These are phyloP conservation scores for Colletotrichum plurivorum DNA, from an alignment of 2,329 filamentous ascomycete species.

Conservation along the genomic window DNA sequence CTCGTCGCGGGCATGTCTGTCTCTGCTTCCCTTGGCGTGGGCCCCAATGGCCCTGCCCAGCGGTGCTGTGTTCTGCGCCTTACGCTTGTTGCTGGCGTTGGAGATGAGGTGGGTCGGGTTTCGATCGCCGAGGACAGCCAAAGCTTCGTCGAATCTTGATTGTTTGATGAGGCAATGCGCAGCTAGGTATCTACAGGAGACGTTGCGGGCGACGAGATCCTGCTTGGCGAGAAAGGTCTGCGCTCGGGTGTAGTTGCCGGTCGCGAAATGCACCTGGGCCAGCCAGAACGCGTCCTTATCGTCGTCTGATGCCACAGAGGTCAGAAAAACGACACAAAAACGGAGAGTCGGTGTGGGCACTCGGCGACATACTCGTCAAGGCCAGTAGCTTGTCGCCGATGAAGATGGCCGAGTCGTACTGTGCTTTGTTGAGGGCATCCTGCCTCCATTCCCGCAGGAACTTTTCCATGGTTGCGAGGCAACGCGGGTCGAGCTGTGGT, in stretches of 20 bases:
- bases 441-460: constrained; percentile 96
- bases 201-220: constrained; percentile 84
- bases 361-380: constrained; percentile 80
- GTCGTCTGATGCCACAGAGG: constrained; percentile 73
- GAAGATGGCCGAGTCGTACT: constrained; percentile 97
- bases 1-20: constrained; percentile 53
- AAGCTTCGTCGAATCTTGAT: constrained; percentile 88
- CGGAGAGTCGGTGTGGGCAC: neutral
- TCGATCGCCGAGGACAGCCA: constrained; percentile 88
- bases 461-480: constrained; percentile 78
- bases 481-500: constrained; percentile 4
- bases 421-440: constrained; percentile 94
- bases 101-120: constrained; percentile 92
- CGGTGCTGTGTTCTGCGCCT: constrained; percentile 76
- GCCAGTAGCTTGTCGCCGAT: constrained; percentile 97
- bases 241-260: constrained; percentile 93
- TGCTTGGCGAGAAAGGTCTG: constrained; percentile 88
- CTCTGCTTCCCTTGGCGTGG: constrained; percentile 45
- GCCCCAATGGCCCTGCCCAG: constrained; percentile 49
- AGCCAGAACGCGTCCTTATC: constrained; percentile 97
- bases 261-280: constrained; percentile 97
- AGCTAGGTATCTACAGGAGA: constrained; percentile 92
- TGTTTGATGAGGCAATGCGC: constrained; percentile 97
- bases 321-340: constrained; percentile 3
- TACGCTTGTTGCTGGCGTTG: constrained; percentile 74